Evolutionary conservation across 306 rosid genomes (phyloP).

Genomic region (Cucumis hystrix): DNA sequence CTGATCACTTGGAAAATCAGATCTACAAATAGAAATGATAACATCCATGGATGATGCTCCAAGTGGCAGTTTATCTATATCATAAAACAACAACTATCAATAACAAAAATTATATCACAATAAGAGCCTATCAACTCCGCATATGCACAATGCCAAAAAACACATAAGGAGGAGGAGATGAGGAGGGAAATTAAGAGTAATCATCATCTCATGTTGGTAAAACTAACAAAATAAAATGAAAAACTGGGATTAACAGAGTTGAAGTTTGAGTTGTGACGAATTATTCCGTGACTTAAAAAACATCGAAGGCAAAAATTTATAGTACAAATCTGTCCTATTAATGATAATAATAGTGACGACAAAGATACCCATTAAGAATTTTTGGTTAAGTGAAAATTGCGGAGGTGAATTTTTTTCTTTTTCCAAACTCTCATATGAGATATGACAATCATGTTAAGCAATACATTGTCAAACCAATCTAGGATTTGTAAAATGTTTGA

Average conservation of each 20-base stretch:
- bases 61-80: constrained; percentile 54
- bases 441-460: too few species aligned
- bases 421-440: too few species aligned
- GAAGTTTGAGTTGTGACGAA: too few species aligned
- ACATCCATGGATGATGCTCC: constrained; percentile 53
- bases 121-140: not conserved
- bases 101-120: not conserved
- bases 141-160: not conserved
- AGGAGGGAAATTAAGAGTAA: not conserved
- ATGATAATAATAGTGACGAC: too few species aligned
- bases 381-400: too few species aligned
- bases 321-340: too few species aligned
- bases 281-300: too few species aligned
- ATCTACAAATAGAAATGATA: constrained; percentile 30
- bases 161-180: not conserved
- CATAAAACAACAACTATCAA: constrained; percentile 1
- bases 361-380: too few species aligned
- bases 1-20: constrained; percentile 37
- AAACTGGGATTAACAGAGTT: not conserved
- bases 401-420: too few species aligned
- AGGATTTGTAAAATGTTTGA: too few species aligned
- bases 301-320: too few species aligned
- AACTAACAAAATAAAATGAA: not conserved
- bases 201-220: not conserved
- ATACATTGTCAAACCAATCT: too few species aligned